These are phyloP conservation scores for Xylaria flabelliformis DNA, from an alignment of 495 filamentous ascomycete genomes.

Conservation along the genomic window DNA sequence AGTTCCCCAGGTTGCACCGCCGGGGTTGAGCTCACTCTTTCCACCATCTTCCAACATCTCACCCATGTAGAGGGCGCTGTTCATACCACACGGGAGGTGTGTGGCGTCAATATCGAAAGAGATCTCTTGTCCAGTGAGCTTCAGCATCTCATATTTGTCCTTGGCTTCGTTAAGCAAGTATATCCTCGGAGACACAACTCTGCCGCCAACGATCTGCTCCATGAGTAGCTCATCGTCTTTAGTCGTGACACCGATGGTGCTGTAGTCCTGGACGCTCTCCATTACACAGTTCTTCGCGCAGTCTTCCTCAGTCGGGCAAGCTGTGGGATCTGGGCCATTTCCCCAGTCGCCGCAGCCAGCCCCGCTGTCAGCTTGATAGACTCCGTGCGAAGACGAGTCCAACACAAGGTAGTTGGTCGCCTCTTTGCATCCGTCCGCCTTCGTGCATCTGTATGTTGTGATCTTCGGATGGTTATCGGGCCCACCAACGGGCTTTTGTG, in stretches of 20 bases:
- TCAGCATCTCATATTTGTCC: conserved; percentile 65
- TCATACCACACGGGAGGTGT: conserved; percentile 68
- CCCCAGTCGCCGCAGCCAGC: conserved; percentile 50
- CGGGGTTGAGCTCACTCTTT: conserved; percentile 60
- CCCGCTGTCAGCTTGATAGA: conserved; percentile 51
- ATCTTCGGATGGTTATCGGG: conserved; percentile 60
- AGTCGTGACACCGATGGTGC: conserved; percentile 52
- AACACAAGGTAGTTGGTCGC: conserved; percentile 55
- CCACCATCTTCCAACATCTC: conserved; percentile 67
- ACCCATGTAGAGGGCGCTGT: conserved; percentile 70
- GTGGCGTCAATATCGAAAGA: conserved; percentile 69
- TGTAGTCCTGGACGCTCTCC: conserved; percentile 49
- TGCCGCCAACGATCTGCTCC: conserved; percentile 47
- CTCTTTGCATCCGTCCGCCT: conserved; percentile 51
- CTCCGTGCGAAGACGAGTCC: conserved; percentile 55
- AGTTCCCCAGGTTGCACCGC: conserved; percentile 68
- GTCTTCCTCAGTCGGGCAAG: conserved; percentile 57
- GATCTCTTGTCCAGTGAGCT: conserved; percentile 65
- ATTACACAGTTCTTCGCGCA: conserved; percentile 58
- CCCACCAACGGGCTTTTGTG: conserved; percentile 38
- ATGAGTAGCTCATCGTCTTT: conserved; percentile 49
- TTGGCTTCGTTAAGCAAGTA: conserved; percentile 64
- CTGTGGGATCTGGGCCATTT: conserved; percentile 49
- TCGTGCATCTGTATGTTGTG: conserved; percentile 56
- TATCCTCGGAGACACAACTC: conserved; percentile 58